These are phyloP conservation scores for Didymella arachidicola DNA, from an alignment of 2,329 filamentous ascomycete genomes.

Conservation along the genomic window DNA sequence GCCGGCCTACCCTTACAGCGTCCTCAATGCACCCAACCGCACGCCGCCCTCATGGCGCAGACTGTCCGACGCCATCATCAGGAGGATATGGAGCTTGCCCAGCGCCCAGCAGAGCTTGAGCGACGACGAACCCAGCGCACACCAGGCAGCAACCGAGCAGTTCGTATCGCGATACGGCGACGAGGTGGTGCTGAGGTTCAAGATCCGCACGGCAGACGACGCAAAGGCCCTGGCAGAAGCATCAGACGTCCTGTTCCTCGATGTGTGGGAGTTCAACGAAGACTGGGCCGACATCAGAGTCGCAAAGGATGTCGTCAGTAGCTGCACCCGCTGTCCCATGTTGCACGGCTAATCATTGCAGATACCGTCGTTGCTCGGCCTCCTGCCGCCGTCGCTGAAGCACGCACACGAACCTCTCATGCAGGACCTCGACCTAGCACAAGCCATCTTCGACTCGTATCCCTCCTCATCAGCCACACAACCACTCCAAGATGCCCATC, in stretches of 20 bases:
- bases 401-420: constrained; percentile 77
- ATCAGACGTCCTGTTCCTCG: constrained; percentile 77
- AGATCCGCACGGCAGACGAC: constrained; percentile 73
- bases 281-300: constrained; percentile 87
- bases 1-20: constrained; percentile 23
- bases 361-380: constrained; percentile 75
- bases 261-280: constrained; percentile 86
- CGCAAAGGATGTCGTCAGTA: constrained; percentile 73
- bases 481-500: constrained; percentile 37
- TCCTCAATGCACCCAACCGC: constrained; percentile 24
- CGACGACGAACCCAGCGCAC: background rate
- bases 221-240: constrained; percentile 76
- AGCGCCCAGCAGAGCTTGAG: constrained; percentile 27
- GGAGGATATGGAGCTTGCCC: constrained; percentile 42
- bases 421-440: constrained; percentile 72
- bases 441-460: constrained; percentile 79
- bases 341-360: constrained; percentile 9
- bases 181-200: constrained; percentile 91
- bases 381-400: constrained; percentile 78
- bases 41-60: constrained; percentile 46
- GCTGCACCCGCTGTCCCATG: background rate
- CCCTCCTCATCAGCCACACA: constrained; percentile 57
- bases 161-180: constrained; percentile 68
- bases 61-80: constrained; percentile 48
- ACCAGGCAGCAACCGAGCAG: constrained; percentile 24